phyloP scores from a whole-genome alignment of 345 rosid species.

The Eucalyptus cloeziana region DNA sequence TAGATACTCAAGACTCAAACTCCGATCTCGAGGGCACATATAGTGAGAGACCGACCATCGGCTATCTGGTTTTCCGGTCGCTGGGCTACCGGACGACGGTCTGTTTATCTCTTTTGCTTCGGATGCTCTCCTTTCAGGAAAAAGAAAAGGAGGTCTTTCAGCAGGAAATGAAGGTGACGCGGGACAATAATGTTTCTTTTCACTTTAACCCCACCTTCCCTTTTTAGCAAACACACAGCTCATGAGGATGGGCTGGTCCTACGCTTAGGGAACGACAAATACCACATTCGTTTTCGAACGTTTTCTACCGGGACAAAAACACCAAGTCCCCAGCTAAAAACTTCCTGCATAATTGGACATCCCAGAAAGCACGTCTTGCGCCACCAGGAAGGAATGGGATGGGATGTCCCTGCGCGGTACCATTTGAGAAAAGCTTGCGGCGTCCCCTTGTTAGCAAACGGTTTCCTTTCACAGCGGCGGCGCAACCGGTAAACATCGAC shows the following conservation, averaged over 20 bases:
- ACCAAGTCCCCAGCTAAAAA: background rate
- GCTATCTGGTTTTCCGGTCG: background rate
- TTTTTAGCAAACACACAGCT: background rate
- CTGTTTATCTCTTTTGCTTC: background rate
- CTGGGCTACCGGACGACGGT: background rate
- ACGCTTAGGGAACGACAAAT: background rate
- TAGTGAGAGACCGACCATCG: background rate
- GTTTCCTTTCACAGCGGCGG: background rate
- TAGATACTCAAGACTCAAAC: background rate
- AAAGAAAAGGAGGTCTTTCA: background rate
- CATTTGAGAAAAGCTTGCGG: background rate
- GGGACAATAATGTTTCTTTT: background rate
- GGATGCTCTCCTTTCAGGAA: background rate
- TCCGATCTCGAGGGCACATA: background rate
- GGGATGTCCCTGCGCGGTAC: background rate
- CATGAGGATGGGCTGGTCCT: background rate
- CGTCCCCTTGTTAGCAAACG: background rate
- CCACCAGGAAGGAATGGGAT: background rate
- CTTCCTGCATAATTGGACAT: background rate
- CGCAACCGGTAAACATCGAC: background rate
- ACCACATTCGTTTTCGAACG: background rate
- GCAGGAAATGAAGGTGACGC: background rate
- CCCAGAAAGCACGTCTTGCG: background rate
- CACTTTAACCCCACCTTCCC: background rate
- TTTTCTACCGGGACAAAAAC: background rate